Evolutionary conservation across 768 basidiomycete species (phyloP), one percentile per base, ranked within the genome.

Genomic region (Psilocybe cyanescens): DNA sequence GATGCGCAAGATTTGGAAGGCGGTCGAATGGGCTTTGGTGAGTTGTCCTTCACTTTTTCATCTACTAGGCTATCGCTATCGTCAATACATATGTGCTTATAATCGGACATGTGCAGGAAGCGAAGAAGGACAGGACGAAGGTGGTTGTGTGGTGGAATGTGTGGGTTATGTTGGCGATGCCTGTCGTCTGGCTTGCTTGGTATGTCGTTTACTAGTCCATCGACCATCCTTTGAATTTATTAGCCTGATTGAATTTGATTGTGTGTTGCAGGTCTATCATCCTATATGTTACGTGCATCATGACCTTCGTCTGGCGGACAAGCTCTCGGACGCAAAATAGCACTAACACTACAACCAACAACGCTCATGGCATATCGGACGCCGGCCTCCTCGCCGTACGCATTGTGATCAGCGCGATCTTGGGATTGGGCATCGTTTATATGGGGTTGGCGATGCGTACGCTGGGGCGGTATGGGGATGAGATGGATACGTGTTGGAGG

Each of bases 101-200:
- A 16, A 8, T 39, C 37, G 14, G 14, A 39, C 30, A 45, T 29
- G 17, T 31, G 30, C 41, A 88, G 85, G 86, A 88, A 66, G 81
- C 86, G 2, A 79, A 82, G 48, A 73, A 67, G 39, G 24, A 24
- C 24, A 24, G 24, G 24, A 58, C 63, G 1, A 64, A 64, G 19
- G 65, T 70, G 1, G 45, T 57, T 8, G 67, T 71, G 30, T 74
- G 69, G 65, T 77, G 88, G 87, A 89, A 89, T 60, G 82, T 88
- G 17, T 87, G 87, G 86, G 81, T 87, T 1, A 61, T 88, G 17
- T 74, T 89, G 28, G 83, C 86, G 0, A 81, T 86, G 76, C 87
- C 87, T 0, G 83, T 79, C 1, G 65, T 87, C 19, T 88, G 86
- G 85, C 79, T 88, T 33, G 77, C 84, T 4, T 89, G 86, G 86